Evolutionary conservation across 2,329 filamentous ascomycete genomes (phyloP).

Genomic region (Blumeria graminis): DNA sequence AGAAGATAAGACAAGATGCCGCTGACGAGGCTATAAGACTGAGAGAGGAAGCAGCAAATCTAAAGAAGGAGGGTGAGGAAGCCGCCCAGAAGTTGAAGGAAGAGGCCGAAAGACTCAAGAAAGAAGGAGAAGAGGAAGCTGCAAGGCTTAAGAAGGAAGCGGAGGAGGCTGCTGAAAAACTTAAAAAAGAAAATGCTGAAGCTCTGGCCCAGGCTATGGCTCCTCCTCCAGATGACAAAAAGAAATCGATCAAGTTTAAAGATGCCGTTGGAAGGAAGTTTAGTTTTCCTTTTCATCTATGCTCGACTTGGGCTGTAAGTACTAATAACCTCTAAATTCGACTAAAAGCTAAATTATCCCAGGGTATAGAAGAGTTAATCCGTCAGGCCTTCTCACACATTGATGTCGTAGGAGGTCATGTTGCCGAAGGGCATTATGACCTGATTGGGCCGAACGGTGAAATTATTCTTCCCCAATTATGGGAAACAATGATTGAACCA

Average conservation of each 20-base stretch:
- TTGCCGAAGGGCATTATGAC: conserved; percentile 59
- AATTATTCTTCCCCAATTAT: conserved; percentile 59
- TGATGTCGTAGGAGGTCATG: conserved; percentile 50
- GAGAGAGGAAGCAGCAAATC: conserved; percentile 6
- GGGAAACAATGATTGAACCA: conserved; percentile 60
- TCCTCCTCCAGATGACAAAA: conserved; percentile 17
- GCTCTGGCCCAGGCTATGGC: conserved; percentile 24
- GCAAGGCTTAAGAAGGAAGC: conserved; percentile 19
- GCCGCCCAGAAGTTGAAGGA: conserved; percentile 7
- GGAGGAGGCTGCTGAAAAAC: conserved; percentile 24
- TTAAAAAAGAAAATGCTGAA: conserved; percentile 14
- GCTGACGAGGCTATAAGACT: conserved; percentile 8
- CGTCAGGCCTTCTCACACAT: conserved; percentile 65
- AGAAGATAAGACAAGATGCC: conserved; percentile 5
- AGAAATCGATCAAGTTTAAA: conserved; percentile 61
- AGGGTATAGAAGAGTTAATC: conserved; percentile 75
- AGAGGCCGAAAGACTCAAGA: conserved; percentile 18
- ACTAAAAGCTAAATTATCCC: conserved; percentile 9
- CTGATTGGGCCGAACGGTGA: conserved; percentile 56
- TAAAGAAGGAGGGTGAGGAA: conserved; percentile 11
- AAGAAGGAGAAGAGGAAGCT: conserved; percentile 20
- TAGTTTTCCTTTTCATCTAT: conserved; percentile 71
- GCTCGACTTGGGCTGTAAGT: conserved; percentile 60
- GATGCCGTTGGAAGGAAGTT: conserved; percentile 82
- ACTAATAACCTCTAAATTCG: conserved; percentile 1